phyloP scores from a whole-genome alignment of 75 land plant genomes.

The Pinus tabuliformis region DNA sequence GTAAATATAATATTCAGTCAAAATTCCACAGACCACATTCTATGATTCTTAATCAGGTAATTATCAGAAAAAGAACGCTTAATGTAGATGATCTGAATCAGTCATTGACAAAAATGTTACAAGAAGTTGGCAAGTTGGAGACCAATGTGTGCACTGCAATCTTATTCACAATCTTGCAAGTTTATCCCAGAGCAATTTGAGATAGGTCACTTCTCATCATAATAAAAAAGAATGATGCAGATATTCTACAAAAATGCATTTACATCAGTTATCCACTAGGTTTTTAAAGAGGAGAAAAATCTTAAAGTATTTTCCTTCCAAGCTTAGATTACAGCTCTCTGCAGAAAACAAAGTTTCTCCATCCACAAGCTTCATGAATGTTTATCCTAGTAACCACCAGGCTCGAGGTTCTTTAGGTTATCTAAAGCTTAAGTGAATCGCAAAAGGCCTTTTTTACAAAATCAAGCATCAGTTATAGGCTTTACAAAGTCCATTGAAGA shows the following conservation, averaged over 20 bases:
- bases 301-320: not conserved
- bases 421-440: not conserved
- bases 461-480: not conserved
- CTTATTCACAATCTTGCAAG: not conserved
- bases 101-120: not conserved
- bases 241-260: conserved; percentile 2
- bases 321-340: not conserved
- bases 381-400: not conserved
- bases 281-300: not conserved
- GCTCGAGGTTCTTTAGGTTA: not conserved
- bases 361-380: not conserved
- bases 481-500: not conserved
- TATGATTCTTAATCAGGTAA: not conserved
- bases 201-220: not conserved
- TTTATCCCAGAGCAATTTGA: conserved; percentile 3
- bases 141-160: not conserved
- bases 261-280: not conserved
- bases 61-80: not conserved
- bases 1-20: not conserved
- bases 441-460: not conserved
- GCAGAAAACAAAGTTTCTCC: not conserved
- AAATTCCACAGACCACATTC: not conserved
- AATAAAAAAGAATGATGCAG: not conserved
- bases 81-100: not conserved
- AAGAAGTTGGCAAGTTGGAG: not conserved